These are phyloP conservation scores for Chenopodium quinoa DNA, from an alignment of 148 eudicot genomes.

Conservation along the genomic window DNA sequence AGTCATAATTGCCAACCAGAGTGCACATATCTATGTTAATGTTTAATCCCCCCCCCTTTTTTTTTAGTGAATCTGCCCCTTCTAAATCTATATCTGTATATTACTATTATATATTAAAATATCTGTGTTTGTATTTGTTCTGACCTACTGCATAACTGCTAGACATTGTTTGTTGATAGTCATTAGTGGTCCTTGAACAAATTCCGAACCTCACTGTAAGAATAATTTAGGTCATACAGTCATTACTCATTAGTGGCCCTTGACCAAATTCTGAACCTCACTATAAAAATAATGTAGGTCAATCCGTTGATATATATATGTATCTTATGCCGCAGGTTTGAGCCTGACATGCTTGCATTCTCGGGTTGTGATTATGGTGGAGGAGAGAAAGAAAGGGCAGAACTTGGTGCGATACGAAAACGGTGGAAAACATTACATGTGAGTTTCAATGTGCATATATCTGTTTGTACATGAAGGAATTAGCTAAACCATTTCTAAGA, in stretches of 20 bases:
- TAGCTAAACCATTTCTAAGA: background rate
- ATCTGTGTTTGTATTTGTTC: background rate
- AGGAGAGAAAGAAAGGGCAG: constrained; percentile 68
- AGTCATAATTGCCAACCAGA: background rate
- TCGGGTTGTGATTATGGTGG: constrained; percentile 94
- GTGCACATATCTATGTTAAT: background rate
- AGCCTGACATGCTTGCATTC: constrained; percentile 95
- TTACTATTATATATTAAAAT: background rate
- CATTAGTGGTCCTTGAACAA: background rate
- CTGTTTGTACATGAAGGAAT: background rate
- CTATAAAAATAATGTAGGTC: background rate
- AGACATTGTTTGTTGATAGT: background rate
- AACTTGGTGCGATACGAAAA: constrained; percentile 56
- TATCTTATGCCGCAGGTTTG: constrained; percentile 52
- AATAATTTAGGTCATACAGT: background rate
- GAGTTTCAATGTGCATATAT: constrained; percentile 24
- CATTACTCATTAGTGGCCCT: background rate
- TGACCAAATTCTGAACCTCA: constrained; percentile 4
- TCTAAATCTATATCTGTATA: background rate
- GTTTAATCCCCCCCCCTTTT: background rate
- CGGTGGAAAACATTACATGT: constrained; percentile 89
- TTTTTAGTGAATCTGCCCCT: background rate
- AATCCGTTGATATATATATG: background rate
- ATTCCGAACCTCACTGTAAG: constrained; percentile 4
- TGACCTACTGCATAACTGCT: background rate